Conservation (phyloP, 192 early-diverging fungal genomes). For the Haplosporangium gracile region DNA sequence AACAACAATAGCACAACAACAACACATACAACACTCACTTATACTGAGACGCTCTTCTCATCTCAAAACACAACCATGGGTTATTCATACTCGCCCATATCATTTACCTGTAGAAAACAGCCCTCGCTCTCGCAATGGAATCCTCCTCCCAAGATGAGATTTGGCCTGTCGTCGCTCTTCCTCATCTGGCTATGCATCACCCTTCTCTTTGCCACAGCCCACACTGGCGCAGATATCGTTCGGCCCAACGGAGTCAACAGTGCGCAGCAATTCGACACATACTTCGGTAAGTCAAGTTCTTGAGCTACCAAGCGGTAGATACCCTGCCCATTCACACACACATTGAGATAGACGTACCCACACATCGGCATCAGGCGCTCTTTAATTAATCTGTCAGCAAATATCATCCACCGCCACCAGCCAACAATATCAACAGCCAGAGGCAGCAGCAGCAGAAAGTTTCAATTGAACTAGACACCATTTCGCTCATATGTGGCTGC, state of each 20-base stretch:
- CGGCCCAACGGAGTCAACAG: constrained; percentile 12
- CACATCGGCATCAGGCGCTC: not conserved
- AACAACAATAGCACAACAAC: not conserved
- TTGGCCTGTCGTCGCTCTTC: constrained; percentile 27
- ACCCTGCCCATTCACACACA: too few relatives aligned
- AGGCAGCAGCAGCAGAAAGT: not conserved
- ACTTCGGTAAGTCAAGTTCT: constrained; percentile 24
- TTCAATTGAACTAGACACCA: not conserved
- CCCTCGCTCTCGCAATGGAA: not conserved
- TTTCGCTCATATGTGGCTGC: not conserved
- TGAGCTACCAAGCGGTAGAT: not conserved
- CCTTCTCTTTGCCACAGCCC: constrained; percentile 27
- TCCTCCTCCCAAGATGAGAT: not conserved
- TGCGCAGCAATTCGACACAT: constrained; percentile 26
- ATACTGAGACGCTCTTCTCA: not conserved
- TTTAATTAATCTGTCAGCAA: not conserved
- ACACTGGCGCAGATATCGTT: constrained; percentile 22
- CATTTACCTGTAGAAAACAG: not conserved
- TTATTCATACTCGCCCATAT: not conserved
- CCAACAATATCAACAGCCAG: not conserved
- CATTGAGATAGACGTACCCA: too few relatives aligned
- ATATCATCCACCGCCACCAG: not conserved
- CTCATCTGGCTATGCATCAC: constrained; percentile 51
- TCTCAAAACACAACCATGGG: constrained; percentile 10
- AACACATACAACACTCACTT: not conserved